Base-by-base conservation (phyloP, 2,329 filamentous ascomycete genomes). In the Magnaporthiopsis poae region DNA sequence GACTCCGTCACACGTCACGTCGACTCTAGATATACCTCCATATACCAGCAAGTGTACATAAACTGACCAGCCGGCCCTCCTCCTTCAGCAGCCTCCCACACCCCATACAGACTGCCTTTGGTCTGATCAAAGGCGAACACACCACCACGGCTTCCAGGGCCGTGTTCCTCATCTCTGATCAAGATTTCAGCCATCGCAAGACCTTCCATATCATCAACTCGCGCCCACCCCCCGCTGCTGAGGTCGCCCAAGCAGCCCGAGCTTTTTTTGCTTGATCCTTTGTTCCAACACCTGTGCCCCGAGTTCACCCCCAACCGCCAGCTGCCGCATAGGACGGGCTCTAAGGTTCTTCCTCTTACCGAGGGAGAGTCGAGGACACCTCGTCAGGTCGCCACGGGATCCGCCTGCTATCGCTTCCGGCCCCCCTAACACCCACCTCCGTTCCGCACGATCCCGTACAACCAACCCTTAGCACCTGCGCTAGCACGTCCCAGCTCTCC, bases 281-380 rank as follows among this genome's bases (percentile, higher is more conserved):
- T 77, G 73, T 77, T 78, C 73, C 76, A 77, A 75, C 77, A 81
- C 77, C 77, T 78, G 71, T 78, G 74, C 77, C 81, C 81, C 72
- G 76, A 79, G 78, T 84, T 83, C 79, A 84, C 81, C 77, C 81
- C 85, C 78, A 80, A 85, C 80, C 80, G 83, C 86, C 90, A 96
- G 91, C 94, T 98, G 95, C 95, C 95, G 95, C 94, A 99, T 99
- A 98, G 92, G 91, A 96, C 90, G 88, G 87, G 87, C 89, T 89
- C 87, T 87, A 86, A 88, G 90, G 90, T 93, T 96, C 94, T 98
- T 98, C 94, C 93, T 96, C 94, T 95, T 83, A 84, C 83, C 80
- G 94, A 93, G 95, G 95, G 94, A 96, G 95, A 95, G 92, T 96
- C 92, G 90, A 92, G 90, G 90, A 94, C 92, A 90, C 91, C 91